A percentile compares a stretch with the other conserved stretches of the same genome.
phyloP scores from a whole-genome alignment of 1,284 basidiomycete genomes.

The Ceratobasidium sp. region DNA sequence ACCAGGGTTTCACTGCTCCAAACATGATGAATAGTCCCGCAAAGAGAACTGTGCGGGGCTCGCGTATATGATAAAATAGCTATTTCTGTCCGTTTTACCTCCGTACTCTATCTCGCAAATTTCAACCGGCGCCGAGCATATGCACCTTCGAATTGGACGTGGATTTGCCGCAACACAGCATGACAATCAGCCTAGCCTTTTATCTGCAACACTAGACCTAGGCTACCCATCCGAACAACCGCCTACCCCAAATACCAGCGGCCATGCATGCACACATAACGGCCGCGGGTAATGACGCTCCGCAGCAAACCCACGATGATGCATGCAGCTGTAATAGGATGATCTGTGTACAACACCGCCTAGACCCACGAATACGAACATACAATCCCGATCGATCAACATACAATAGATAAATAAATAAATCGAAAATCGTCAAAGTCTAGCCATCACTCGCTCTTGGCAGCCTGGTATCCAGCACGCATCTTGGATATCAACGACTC shows the following conservation, averaged over 20 bases:
- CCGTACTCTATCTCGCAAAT: not conserved
- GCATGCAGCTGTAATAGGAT: not conserved
- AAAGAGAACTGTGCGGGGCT: not conserved
- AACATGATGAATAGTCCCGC: not conserved
- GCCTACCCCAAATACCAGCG: too few relatives aligned
- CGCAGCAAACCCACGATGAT: not conserved
- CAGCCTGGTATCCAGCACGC: constrained; percentile 21
- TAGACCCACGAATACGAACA: not conserved
- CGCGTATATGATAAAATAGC: not conserved
- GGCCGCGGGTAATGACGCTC: too few relatives aligned
- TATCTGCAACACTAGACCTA: not conserved
- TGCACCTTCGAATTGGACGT: not conserved
- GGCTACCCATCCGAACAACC: not conserved
- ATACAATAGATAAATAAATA: not conserved
- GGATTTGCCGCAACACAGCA: not conserved
- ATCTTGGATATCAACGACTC: constrained; percentile 27
- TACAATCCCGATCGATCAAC: not conserved
- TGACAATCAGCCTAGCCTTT: not conserved
- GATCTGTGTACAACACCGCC: not conserved
- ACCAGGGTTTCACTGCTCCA: too few relatives aligned
- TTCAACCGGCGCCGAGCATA: not conserved
- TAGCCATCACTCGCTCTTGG: constrained; percentile 10
- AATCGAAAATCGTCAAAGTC: not conserved
- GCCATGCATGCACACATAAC: too few relatives aligned
- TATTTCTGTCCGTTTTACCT: not conserved